Base-by-base conservation (phyloP, 2,329 filamentous ascomycete genomes). In the Cladosporium oxysporum region DNA sequence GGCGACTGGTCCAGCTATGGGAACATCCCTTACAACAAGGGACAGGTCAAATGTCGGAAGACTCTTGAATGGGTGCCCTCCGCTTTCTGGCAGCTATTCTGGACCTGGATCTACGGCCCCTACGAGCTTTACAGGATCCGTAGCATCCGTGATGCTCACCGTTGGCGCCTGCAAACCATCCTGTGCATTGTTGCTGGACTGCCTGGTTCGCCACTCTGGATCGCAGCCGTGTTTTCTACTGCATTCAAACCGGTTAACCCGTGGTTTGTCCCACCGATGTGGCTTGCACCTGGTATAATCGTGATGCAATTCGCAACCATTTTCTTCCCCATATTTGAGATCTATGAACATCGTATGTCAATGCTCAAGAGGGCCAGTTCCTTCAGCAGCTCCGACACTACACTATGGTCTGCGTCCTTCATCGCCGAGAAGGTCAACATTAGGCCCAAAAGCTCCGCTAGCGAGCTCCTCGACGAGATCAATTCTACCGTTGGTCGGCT, bases 201-300 rank as follows among this genome's bases (percentile, higher is more conserved):
- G 23, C 87, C 85, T 64, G 88, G 87, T 26, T 85, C 87, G 10
- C 89, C 89, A 0, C 83, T 91, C 79, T 91, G 88, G 88, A 82
- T 91, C 44, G 77, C 78, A 49, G 80, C 78, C 41, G 76, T 88
- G 28, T 88, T 86, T 64, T 77, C 87, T 16, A 82, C 85, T 66
- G 80, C 81, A 3, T 82, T 85, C 65, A 72, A 70, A 61, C 68
- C 68, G 3, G 69, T 73, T 63, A 88, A 88, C 73, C 72, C 76
- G 14, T 83, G 83, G 73, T 88, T 82, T 69, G 79, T 87, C 16
- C 87, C 88, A 59, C 85, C 87, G 2, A 84, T 88, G 74, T 90
- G 88, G 87, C 79, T 90, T 66, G 83, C 84, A 57, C 76, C 88
- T 5, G 87, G 87, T 28, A 87, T 90, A 71, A 81, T 86, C 70